phyloP scores from a whole-genome alignment of 106 monocot genomes.

The Cymbidium sinense region DNA sequence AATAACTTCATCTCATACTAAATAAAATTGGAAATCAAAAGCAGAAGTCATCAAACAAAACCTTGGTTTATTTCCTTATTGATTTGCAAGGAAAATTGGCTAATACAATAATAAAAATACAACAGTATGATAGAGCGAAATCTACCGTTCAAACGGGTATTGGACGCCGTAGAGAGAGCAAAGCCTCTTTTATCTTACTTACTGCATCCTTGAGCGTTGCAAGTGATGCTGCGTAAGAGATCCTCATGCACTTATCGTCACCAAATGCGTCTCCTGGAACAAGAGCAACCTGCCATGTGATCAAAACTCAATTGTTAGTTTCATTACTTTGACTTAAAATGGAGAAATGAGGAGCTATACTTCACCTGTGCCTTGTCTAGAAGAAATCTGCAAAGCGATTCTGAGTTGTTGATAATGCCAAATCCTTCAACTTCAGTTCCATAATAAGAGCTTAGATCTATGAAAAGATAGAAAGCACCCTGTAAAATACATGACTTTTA shows the following conservation, averaged over 20 bases:
- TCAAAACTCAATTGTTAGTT: no score
- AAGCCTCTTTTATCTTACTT: slow-evolving; percentile 60
- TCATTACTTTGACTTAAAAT: no score
- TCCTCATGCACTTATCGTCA: slow-evolving; percentile 70
- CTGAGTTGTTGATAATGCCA: slow-evolving; percentile 56
- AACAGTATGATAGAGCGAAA: no score
- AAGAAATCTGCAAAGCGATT: slow-evolving; percentile 62
- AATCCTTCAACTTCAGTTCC: slow-evolving; percentile 72
- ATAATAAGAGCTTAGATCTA: slow-evolving; percentile 78
- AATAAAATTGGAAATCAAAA: no score
- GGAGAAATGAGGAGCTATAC: neutral
- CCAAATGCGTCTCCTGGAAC: slow-evolving; percentile 89
- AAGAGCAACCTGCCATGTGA: slow-evolving; percentile 55
- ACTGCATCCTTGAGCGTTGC: slow-evolving; percentile 47
- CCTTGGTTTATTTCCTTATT: no score
- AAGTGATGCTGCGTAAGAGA: slow-evolving; percentile 77
- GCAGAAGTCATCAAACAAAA: no score
- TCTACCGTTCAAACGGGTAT: slow-evolving; percentile 27
- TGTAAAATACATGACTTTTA: slow-evolving; percentile 17
- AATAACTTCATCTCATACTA: no score
- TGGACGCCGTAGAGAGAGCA: slow-evolving; percentile 32
- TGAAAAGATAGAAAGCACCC: slow-evolving; percentile 88
- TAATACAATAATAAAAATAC: no score
- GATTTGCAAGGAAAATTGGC: no score
- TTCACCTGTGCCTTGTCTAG: slow-evolving; percentile 73